Evolutionary conservation across 2,329 filamentous ascomycete genomes (phyloP).

Genomic region (Zopfia rhizophila): DNA sequence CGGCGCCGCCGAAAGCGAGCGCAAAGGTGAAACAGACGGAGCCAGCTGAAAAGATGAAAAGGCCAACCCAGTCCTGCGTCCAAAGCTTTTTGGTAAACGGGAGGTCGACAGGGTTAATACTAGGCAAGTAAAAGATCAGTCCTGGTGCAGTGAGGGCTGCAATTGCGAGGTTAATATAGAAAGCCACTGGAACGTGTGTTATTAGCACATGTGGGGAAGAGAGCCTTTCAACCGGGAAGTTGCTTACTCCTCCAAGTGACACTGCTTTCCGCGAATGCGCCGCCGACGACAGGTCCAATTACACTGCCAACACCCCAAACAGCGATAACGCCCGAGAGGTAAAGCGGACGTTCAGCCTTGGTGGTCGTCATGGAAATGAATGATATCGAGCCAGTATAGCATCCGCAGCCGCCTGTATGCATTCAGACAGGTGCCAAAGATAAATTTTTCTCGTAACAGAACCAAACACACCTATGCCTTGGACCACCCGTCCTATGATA

Average conservation of each 20-base stretch:
- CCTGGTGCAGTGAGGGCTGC: too few relatives aligned
- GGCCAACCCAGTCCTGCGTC: background rate
- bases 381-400: conserved; percentile 52
- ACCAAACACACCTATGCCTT: too few relatives aligned
- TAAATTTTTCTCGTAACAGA: too few relatives aligned
- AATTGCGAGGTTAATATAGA: too few relatives aligned
- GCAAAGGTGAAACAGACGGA: background rate
- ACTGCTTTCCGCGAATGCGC: conserved; percentile 54
- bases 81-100: too few relatives aligned
- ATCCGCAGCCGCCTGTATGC: conserved; percentile 57
- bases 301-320: conserved; percentile 57
- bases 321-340: conserved; percentile 38
- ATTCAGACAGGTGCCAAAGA: too few relatives aligned
- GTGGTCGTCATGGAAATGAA: conserved; percentile 40
- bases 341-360: conserved; percentile 44
- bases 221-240: too few relatives aligned
- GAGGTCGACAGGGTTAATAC: too few relatives aligned
- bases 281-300: conserved; percentile 61
- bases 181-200: too few relatives aligned
- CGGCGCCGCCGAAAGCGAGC: conserved; percentile 1
- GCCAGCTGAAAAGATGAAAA: background rate
- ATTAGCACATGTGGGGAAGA: too few relatives aligned
- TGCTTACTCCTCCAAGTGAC: conserved; percentile 61
- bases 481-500: conserved; percentile 57
- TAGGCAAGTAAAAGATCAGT: too few relatives aligned